Conservation (phyloP, 352 stramenopile species). For the Phytophthora niederhauseri region DNA sequence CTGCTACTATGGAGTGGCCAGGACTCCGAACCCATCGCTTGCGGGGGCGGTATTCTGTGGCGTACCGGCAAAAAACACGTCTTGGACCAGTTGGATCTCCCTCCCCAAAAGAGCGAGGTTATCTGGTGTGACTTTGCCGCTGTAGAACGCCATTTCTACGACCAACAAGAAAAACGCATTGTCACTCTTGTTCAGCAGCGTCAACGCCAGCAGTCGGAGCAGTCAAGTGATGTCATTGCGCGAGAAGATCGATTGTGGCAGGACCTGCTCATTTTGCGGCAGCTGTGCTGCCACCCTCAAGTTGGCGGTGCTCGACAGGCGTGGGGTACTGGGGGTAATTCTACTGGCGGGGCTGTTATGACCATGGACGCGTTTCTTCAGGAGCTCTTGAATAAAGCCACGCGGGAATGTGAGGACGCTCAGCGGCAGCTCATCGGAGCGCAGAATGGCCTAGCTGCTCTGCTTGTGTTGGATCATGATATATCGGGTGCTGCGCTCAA, state of each 20-base stretch:
- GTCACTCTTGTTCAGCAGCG: conserved; percentile 47
- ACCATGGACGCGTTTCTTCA: conserved; percentile 86
- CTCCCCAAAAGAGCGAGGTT: conserved; percentile 56
- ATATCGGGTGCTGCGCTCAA: conserved; percentile 46
- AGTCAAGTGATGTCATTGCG: conserved; percentile 36
- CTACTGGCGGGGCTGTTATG: conserved; percentile 40
- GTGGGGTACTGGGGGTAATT: conserved; percentile 20
- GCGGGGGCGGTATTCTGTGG: conserved; percentile 66
- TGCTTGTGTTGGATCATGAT: conserved; percentile 48
- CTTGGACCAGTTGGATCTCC: conserved; percentile 65
- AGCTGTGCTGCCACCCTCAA: conserved; percentile 94
- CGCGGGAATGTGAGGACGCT: conserved; percentile 81
- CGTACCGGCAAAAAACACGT: conserved; percentile 80
- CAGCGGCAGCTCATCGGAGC: conserved; percentile 80
- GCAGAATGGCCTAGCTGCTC: conserved; percentile 70
- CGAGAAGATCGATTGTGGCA: conserved; percentile 59
- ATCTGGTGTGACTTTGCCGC: conserved; percentile 74
- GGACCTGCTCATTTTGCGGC: conserved; percentile 82
- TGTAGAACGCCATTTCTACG: conserved; percentile 84
- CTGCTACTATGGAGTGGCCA: conserved; percentile 51
- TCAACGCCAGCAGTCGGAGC: conserved; percentile 14
- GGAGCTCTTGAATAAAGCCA: conserved; percentile 68
- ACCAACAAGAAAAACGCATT: conserved; percentile 65
- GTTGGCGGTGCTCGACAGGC: conserved; percentile 55
- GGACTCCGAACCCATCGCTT: conserved; percentile 1